These are phyloP conservation scores for Colletotrichum chlorophyti DNA, from an alignment of 2,329 filamentous ascomycete species.

Conservation along the genomic window DNA sequence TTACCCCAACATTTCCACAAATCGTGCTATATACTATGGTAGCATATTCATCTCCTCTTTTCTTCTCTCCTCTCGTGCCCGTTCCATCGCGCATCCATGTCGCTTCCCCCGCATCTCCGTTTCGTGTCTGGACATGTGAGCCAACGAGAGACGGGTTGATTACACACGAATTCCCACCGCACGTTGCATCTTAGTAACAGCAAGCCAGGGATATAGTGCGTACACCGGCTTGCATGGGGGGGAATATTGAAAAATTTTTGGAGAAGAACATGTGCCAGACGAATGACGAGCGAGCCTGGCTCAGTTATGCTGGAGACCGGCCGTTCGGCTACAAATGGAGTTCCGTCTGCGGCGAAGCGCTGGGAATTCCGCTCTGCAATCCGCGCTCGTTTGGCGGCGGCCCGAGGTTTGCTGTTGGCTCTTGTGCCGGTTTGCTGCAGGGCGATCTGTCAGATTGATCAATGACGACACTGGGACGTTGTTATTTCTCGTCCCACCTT, in stretches of 20 bases:
- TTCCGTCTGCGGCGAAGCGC: background rate
- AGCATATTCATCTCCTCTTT: too few species aligned
- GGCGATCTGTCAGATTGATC: background rate
- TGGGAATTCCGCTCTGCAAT: constrained; percentile 20
- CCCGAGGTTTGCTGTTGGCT: background rate
- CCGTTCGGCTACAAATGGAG: background rate
- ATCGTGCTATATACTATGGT: too few species aligned
- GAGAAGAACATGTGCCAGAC: background rate
- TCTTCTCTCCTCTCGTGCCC: too few species aligned
- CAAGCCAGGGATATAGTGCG: background rate
- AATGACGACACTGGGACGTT: background rate
- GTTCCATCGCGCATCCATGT: too few species aligned
- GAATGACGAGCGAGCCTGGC: background rate
- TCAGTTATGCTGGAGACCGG: too few species aligned
- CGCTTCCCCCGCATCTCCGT: constrained; percentile 10
- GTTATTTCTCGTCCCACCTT: too few species aligned
- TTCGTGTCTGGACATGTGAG: constrained; percentile 20
- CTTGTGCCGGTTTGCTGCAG: too few species aligned
- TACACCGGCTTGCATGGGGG: background rate
- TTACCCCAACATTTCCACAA: constrained; percentile 19
- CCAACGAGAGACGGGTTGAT: constrained; percentile 18
- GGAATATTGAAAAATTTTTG: background rate
- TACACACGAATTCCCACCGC: background rate
- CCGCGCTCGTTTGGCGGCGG: constrained; percentile 14
- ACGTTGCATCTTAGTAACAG: background rate